phyloP scores from a whole-genome alignment of 768 basidiomycete species.

The Pisolithus tinctorius region DNA sequence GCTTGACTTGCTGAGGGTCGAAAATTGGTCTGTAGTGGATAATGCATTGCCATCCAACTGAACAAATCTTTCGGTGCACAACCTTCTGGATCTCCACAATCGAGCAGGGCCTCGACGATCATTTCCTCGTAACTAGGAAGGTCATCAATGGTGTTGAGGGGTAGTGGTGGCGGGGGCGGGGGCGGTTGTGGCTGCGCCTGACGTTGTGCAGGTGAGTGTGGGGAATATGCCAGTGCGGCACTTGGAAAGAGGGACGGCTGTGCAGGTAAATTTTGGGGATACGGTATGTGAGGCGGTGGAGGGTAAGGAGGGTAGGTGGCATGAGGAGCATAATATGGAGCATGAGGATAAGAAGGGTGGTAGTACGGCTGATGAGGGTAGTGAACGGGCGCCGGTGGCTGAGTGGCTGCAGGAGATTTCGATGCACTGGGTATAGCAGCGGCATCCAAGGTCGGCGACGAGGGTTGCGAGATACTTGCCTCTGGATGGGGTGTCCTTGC shows the following conservation, averaged over 20 bases:
- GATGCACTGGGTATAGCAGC: conserved; percentile 15
- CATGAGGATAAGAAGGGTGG: conserved; percentile 56
- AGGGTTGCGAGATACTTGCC: conserved; percentile 12
- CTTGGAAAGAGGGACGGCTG: conserved; percentile 31
- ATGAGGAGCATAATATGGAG: conserved; percentile 54
- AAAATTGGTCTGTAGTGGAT: conserved; percentile 85
- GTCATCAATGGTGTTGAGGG: conserved; percentile 34
- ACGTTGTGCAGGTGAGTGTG: conserved; percentile 24
- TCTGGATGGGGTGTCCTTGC: conserved; percentile 11
- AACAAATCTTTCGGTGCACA: conserved; percentile 80
- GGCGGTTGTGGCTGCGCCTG: conserved; percentile 1
- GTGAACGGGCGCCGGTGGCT: conserved; percentile 19
- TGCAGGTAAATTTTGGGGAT: conserved; percentile 22
- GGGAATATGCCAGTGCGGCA: conserved; percentile 27
- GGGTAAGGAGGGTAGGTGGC: conserved; percentile 24
- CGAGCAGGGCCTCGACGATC: conserved; percentile 75
- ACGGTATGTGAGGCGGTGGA: conserved; percentile 26
- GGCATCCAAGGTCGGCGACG: conserved; percentile 19
- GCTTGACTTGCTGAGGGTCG: conserved; percentile 87
- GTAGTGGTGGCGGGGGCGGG: conserved; percentile 12
- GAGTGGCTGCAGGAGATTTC: conserved; percentile 10
- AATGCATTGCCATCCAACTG: conserved; percentile 75
- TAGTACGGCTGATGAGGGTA: conserved; percentile 54
- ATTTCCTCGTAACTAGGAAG: conserved; percentile 89
- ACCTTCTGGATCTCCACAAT: conserved; percentile 65